These are phyloP conservation scores for Tricholoma bakamatsutake DNA, from an alignment of 768 basidiomycete species.

Conservation along the genomic window DNA sequence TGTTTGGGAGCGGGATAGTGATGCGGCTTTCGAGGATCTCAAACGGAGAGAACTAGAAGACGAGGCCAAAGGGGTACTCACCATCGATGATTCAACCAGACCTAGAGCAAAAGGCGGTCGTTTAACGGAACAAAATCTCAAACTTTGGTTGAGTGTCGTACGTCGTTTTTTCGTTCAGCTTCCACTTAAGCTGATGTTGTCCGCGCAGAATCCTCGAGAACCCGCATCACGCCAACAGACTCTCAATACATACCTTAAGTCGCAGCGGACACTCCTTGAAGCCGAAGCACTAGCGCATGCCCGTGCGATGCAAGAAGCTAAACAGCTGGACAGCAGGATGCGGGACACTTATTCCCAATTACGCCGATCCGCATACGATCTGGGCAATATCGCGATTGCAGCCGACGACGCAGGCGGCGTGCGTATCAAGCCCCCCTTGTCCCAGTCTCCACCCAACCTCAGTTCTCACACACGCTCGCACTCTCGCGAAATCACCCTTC, in stretches of 20 bases:
- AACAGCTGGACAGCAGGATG: constrained; percentile 68
- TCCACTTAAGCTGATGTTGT: constrained; percentile 8
- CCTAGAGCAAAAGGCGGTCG: constrained; percentile 62
- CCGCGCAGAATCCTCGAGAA: constrained; percentile 78
- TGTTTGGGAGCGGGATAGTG: constrained; percentile 89
- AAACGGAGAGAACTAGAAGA: constrained; percentile 68
- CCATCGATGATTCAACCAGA: constrained; percentile 45
- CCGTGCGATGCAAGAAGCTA: constrained; percentile 72
- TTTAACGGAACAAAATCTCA: constrained; percentile 73
- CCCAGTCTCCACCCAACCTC: constrained; percentile 33
- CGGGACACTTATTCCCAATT: constrained; percentile 77
- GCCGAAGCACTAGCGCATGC: constrained; percentile 78
- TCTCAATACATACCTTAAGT: constrained; percentile 73
- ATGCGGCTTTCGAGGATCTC: constrained; percentile 75
- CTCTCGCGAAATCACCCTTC: constrained; percentile 69
- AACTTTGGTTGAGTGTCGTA: constrained; percentile 75
- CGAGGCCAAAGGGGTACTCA: constrained; percentile 43
- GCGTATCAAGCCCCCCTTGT: constrained; percentile 61
- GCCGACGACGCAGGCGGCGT: constrained; percentile 59
- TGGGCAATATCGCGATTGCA: constrained; percentile 39
- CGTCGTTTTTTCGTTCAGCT: constrained; percentile 22
- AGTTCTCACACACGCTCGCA: constrained; percentile 42
- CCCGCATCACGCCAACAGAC: constrained; percentile 82
- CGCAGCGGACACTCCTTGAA: constrained; percentile 75
- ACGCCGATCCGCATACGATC: constrained; percentile 73